Conservation (phyloP, 495 filamentous ascomycete genomes). For the Trichocladium antarcticum region DNA sequence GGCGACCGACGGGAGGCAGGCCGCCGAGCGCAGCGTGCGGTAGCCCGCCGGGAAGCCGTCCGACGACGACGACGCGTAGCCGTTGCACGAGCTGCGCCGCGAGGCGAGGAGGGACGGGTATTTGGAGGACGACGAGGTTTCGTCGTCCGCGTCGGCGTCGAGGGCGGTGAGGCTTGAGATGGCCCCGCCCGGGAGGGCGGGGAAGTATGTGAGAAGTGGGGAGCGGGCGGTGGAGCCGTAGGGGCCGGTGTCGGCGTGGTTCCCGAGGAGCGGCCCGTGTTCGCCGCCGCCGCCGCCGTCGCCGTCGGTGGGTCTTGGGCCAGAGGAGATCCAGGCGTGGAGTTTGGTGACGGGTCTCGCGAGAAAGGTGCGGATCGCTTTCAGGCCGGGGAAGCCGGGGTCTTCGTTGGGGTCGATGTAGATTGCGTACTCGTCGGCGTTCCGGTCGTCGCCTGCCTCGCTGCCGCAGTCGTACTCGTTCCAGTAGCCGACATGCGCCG, state of each 20-base stretch:
- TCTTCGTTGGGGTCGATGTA: constrained; percentile 46
- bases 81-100: constrained; percentile 14
- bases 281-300: constrained; percentile 10
- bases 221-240: constrained; percentile 11
- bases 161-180: neutral
- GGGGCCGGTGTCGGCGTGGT: neutral
- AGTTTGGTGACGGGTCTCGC: constrained; percentile 36
- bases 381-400: constrained; percentile 37
- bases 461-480: constrained; percentile 57
- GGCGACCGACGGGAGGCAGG: constrained; percentile 31
- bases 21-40: constrained; percentile 32
- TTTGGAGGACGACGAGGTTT: constrained; percentile 16
- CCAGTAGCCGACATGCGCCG: constrained; percentile 39
- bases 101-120: constrained; percentile 14
- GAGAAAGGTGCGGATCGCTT: constrained; percentile 33
- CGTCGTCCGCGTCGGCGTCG: constrained; percentile 24
- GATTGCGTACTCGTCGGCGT: constrained; percentile 39
- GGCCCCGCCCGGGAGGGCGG: constrained; percentile 1
- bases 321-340: constrained; percentile 30
- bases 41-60: constrained; percentile 33
- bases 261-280: constrained; percentile 27
- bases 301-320: neutral
- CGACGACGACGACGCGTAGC: constrained; percentile 21
- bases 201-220: constrained; percentile 14
- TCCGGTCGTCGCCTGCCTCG: constrained; percentile 39